Base-by-base conservation (phyloP, 257 asterid species). In the Linaria vulgaris region DNA sequence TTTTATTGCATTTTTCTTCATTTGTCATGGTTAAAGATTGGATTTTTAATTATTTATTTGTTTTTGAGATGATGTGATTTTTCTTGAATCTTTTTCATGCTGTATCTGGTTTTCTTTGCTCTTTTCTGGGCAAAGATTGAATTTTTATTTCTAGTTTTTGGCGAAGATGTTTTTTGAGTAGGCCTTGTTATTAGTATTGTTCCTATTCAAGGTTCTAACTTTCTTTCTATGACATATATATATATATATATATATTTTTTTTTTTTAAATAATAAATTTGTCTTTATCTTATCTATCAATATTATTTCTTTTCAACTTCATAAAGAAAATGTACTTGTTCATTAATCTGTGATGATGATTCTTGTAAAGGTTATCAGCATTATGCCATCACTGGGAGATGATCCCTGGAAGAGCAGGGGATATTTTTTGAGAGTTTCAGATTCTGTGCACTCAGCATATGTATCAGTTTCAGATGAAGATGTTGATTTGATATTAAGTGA, bases 381-480 rank as follows among this genome's bases (percentile, higher is more conserved):
- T 66, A 88, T 89, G 15, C 97, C 98, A 55, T 83, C 89, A 47
- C 69, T 92, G 27, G 98, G 75, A 55, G 98, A 87, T 65, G 96
- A 88, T 80, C 96, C 95, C 61, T 92, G 97, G 97, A 87, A 85
- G 57, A 92, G 85, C 83, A 83, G 89, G 74, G 98, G 97, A 25
- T 92, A 79, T 69, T 88, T 79, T 61, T 62, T 92, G 37, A 82
- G 98, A 77, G 97, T 92, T 59, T 92, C 98, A 39, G 97, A 92
- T 82, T 92, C 98, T 37, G n/a, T 81, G 38, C 95, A 92, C 73
- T 88, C 98, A 0, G 98, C 98, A 1, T 92, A 92, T 37, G 95
- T 92, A 11, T 86, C 97, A 1, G 91, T 92, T 1, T 77, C 84
- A 2, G 94, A 82, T 7, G 82, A 87, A 66, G 97, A 92, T 63